These are phyloP conservation scores for Hypsizygus ulmarius DNA, from an alignment of 1,284 basidiomycete genomes.

Conservation along the genomic window DNA sequence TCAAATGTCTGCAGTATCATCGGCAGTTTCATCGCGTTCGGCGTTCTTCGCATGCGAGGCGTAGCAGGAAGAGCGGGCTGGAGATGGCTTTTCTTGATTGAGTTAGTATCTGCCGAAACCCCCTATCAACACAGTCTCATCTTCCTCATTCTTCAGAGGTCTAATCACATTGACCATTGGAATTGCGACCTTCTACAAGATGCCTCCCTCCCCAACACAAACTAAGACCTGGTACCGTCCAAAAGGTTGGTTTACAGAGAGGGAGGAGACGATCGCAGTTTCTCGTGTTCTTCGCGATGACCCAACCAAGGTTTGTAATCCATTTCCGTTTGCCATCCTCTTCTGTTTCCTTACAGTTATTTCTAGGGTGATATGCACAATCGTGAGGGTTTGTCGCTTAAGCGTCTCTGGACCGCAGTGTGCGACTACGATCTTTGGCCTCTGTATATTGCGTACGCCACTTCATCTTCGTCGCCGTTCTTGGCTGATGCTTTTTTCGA, in stretches of 20 bases:
- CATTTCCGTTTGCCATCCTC: neutral
- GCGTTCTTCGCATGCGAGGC: constrained; percentile 61
- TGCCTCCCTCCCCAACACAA: constrained; percentile 69
- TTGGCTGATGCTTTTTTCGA: neutral
- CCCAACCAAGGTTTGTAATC: constrained; percentile 49
- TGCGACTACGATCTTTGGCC: constrained; percentile 73
- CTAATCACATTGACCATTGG: constrained; percentile 55
- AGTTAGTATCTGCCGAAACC: constrained; percentile 3
- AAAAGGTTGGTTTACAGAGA: constrained; percentile 68
- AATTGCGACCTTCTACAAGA: constrained; percentile 61
- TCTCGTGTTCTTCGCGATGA: constrained; percentile 69
- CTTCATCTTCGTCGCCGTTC: neutral
- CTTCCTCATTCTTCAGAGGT: constrained; percentile 24
- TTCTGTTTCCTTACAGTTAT: neutral
- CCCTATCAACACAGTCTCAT: neutral
- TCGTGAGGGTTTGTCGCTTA: constrained; percentile 60
- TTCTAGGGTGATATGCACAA: constrained; percentile 74
- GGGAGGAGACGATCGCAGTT: constrained; percentile 55
- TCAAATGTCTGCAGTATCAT: constrained; percentile 50
- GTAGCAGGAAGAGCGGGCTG: constrained; percentile 55
- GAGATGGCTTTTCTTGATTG: constrained; percentile 32
- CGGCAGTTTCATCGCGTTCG: constrained; percentile 62
- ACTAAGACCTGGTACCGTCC: constrained; percentile 66
- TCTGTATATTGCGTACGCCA: constrained; percentile 53
- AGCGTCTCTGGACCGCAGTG: constrained; percentile 53